Percentiles rank a stretch among this genome's conserved stretches.
phyloP scores from a whole-genome alignment of 2,329 filamentous ascomycete genomes.

The Alternaria brassicae region DNA sequence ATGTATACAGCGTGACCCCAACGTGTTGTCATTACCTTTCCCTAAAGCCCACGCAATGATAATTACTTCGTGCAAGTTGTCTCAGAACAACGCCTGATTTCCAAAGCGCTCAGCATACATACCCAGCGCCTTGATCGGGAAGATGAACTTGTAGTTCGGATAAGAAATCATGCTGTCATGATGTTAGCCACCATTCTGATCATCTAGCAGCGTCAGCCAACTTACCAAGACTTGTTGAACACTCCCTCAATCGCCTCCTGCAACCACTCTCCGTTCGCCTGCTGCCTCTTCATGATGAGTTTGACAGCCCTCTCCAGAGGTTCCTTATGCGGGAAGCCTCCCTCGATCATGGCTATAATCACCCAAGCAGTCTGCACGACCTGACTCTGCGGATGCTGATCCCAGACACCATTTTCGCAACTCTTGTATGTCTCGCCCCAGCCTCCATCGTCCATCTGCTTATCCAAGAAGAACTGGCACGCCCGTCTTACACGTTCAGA shows the following conservation, averaged over 20 bases:
- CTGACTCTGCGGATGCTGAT: slow-evolving; percentile 79
- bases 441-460: slow-evolving; percentile 87
- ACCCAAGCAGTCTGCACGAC: slow-evolving; percentile 97
- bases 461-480: slow-evolving; percentile 84
- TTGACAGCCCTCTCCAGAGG: slow-evolving; percentile 76
- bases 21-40: not conserved
- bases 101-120: slow-evolving; percentile 70
- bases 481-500: slow-evolving; percentile 74
- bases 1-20: not conserved
- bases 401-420: slow-evolving; percentile 78
- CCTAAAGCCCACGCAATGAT: not conserved
- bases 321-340: slow-evolving; percentile 76
- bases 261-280: slow-evolving; percentile 88
- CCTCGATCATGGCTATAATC: slow-evolving; percentile 80
- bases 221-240: slow-evolving; percentile 94
- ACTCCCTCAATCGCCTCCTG: slow-evolving; percentile 97
- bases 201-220: slow-evolving; percentile 22
- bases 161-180: slow-evolving; percentile 87
- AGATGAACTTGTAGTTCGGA: slow-evolving; percentile 98
- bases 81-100: slow-evolving; percentile 32
- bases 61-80: no score
- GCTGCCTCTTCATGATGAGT: slow-evolving; percentile 85
- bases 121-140: slow-evolving; percentile 90
- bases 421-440: slow-evolving; percentile 96
- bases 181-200: slow-evolving; percentile 14